A percentile compares a stretch with the other conserved stretches of the same genome.
Evolutionary conservation across 352 stramenopile species (phyloP).

Genomic region (Phytophthora podocarpi): DNA sequence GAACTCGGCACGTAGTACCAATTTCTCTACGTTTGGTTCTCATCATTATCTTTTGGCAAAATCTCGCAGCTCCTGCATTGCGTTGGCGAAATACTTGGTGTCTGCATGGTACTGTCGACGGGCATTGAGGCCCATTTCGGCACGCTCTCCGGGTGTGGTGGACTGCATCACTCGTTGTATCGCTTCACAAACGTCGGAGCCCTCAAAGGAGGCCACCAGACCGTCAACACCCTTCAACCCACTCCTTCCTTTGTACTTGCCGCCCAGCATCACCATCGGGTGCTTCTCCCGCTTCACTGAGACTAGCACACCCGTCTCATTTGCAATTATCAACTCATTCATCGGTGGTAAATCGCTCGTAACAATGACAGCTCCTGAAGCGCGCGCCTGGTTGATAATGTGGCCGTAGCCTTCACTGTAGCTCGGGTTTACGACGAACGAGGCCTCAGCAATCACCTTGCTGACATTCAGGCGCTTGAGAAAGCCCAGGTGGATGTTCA

Average conservation of each 20-base stretch:
- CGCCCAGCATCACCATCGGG: constrained; percentile 35
- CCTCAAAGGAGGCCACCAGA: constrained; percentile 30
- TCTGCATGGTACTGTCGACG: constrained; percentile 55
- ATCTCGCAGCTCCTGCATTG: constrained; percentile 41
- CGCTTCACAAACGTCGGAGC: constrained; percentile 30
- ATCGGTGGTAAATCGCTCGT: constrained; percentile 63
- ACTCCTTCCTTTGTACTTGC: constrained; percentile 31
- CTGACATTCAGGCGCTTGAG: constrained; percentile 38
- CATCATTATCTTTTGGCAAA: constrained; percentile 26
- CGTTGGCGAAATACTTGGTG: constrained; percentile 49
- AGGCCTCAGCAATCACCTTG: constrained; percentile 47
- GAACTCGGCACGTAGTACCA: too few relatives aligned
- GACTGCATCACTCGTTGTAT: constrained; percentile 27
- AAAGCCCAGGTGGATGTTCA: constrained; percentile 36
- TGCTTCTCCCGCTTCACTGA: constrained; percentile 16
- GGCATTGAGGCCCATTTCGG: constrained; percentile 35
- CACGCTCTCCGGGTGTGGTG: constrained; percentile 36
- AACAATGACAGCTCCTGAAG: constrained; percentile 53
- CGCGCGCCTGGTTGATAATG: constrained; percentile 71
- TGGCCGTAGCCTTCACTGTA: constrained; percentile 73
- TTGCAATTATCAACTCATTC: constrained; percentile 57
- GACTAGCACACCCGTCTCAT: constrained; percentile 31
- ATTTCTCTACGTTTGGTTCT: not conserved
- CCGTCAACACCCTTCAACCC: constrained; percentile 27
- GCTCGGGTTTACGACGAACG: constrained; percentile 67